These are phyloP conservation scores for Plasmodium vivax DNA, from an alignment of 169 alveolate genomes.

Conservation along the genomic window DNA sequence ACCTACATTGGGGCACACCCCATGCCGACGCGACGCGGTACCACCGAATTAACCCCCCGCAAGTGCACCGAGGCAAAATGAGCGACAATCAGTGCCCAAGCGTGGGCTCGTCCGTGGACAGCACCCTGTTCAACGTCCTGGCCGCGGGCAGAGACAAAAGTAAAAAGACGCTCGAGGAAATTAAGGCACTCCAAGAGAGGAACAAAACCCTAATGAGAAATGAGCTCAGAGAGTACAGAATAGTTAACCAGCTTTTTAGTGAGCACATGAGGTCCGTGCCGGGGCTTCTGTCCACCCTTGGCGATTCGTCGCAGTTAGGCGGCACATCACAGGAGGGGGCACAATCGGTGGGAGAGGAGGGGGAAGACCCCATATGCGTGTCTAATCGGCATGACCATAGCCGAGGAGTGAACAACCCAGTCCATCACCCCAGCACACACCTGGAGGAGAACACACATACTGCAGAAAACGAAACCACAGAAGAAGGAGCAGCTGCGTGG, in stretches of 20 bases:
- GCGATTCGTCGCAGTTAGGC: not conserved
- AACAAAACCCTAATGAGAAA: conserved; percentile 11
- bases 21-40: not conserved
- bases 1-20: not conserved
- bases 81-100: conserved; percentile 1
- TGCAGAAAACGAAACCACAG: not conserved
- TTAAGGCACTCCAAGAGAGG: conserved; percentile 5
- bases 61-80: not conserved
- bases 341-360: not conserved
- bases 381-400: not conserved
- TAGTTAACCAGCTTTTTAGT: conserved; percentile 6
- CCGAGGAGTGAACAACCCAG: not conserved
- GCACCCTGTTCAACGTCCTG: conserved; percentile 21
- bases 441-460: not conserved
- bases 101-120: conserved; percentile 18
- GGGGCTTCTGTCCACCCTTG: not conserved
- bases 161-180: conserved; percentile 20
- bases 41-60: not conserved
- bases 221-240: conserved; percentile 37
- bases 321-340: not conserved
- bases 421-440: not conserved
- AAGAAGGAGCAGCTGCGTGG: not conserved
- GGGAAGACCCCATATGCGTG: not conserved
- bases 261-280: conserved; percentile 12
- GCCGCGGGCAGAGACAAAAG: conserved; percentile 45